These are phyloP conservation scores for Rutstroemia sp. DNA, from an alignment of 2,329 filamentous ascomycete species.

Conservation along the genomic window DNA sequence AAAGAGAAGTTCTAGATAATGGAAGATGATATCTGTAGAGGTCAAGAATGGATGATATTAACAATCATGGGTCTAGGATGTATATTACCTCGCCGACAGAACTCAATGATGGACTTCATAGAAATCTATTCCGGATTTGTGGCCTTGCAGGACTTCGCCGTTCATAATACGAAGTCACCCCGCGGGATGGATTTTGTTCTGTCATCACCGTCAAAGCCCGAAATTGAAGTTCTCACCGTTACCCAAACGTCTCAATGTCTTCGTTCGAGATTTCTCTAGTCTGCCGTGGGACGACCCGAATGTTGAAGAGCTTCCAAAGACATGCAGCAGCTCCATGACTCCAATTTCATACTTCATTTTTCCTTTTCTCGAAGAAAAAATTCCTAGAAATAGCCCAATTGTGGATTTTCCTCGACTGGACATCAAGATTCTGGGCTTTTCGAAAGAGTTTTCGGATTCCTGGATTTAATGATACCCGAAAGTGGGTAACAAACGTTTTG, in stretches of 20 bases:
- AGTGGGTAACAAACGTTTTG: background rate
- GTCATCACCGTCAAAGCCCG: background rate
- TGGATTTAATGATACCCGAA: background rate
- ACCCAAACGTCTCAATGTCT: background rate
- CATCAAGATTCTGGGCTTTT: background rate
- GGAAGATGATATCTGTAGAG: background rate
- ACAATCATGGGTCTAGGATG: background rate
- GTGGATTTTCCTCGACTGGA: background rate
- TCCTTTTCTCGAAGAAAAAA: background rate
- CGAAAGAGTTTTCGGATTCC: background rate
- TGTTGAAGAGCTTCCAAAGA: background rate
- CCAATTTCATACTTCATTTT: background rate
- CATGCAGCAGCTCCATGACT: background rate
- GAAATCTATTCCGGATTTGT: background rate
- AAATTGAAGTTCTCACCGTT: background rate
- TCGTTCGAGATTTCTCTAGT: background rate
- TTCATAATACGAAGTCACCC: background rate
- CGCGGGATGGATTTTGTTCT: background rate
- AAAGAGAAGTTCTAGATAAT: background rate
- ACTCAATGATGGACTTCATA: background rate
- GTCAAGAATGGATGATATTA: background rate
- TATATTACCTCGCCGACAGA: background rate
- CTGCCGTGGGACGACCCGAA: background rate
- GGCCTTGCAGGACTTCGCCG: background rate
- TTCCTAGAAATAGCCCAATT: background rate